phyloP scores from a whole-genome alignment of 306 rosid genomes.

The Canavalia gladiata region DNA sequence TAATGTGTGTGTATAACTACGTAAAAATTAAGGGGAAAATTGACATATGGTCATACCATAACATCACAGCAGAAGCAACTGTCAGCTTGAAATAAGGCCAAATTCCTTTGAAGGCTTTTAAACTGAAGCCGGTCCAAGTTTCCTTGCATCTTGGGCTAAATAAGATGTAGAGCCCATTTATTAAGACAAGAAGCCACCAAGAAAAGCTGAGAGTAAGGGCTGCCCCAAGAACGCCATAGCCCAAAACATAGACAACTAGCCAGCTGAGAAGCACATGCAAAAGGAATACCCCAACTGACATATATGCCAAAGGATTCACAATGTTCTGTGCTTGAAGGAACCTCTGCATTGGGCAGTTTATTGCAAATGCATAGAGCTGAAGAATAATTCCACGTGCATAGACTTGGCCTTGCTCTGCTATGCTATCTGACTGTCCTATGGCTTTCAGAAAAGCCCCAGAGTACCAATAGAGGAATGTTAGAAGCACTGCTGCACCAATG shows the following conservation, averaged over 20 bases:
- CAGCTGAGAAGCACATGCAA: conserved; percentile 69
- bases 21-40: background rate
- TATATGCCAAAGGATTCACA: conserved; percentile 78
- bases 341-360: conserved; percentile 81
- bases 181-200: conserved; percentile 73
- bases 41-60: conserved; percentile 53
- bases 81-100: conserved; percentile 88
- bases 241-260: conserved; percentile 63
- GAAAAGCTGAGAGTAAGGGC: conserved; percentile 75
- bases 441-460: conserved; percentile 62
- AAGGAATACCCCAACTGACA: conserved; percentile 66
- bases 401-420: conserved; percentile 60
- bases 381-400: conserved; percentile 67
- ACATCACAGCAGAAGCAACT: conserved; percentile 72
- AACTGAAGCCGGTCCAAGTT: conserved; percentile 81
- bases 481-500: conserved; percentile 71
- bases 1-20: background rate
- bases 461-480: conserved; percentile 70
- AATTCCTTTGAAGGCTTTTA: conserved; percentile 65
- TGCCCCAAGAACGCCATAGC: conserved; percentile 69
- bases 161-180: conserved; percentile 68
- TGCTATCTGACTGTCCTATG: conserved; percentile 60
- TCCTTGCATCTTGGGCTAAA: conserved; percentile 72
- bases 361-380: conserved; percentile 78
- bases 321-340: conserved; percentile 85